These are phyloP conservation scores for Colletotrichum tropicicola DNA, from an alignment of 2,329 filamentous ascomycete species.

Conservation along the genomic window DNA sequence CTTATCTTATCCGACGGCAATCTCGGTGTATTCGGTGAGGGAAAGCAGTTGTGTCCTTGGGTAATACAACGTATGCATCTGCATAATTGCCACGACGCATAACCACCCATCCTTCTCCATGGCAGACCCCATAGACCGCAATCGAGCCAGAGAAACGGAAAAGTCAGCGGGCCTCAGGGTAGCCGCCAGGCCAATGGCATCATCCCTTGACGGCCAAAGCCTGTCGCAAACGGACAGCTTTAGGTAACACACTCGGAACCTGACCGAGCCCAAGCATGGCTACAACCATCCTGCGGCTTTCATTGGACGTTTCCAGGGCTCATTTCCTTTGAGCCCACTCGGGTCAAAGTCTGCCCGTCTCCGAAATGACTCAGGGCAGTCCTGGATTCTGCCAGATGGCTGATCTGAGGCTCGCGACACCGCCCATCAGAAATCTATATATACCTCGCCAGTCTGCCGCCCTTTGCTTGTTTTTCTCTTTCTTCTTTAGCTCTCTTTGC, in stretches of 20 bases:
- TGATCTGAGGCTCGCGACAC: background rate
- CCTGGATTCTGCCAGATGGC: background rate
- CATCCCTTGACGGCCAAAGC: too few species aligned
- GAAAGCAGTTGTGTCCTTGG: too few species aligned
- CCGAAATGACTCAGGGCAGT: background rate
- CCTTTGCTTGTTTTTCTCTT: slow-evolving; percentile 54
- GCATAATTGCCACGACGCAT: too few species aligned
- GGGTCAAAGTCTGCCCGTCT: background rate
- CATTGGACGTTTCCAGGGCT: background rate
- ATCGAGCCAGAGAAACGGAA: too few species aligned
- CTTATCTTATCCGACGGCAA: too few species aligned
- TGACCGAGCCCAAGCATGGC: background rate
- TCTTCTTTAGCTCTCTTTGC: slow-evolving; percentile 64
- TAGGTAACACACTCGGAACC: background rate
- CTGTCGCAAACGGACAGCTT: too few species aligned
- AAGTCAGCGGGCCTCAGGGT: background rate
- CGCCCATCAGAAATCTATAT: slow-evolving; percentile 33
- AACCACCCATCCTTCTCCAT: too few species aligned
- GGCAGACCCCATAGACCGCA: too few species aligned
- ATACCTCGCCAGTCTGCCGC: slow-evolving; percentile 36
- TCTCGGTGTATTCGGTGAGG: too few species aligned
- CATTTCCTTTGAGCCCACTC: background rate
- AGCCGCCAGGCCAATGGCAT: background rate
- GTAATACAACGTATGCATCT: too few species aligned
- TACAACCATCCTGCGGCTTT: background rate